Base-by-base conservation (phyloP, 2,329 filamentous ascomycete genomes). In the Neophaeococcomyces mojaviensis region DNA sequence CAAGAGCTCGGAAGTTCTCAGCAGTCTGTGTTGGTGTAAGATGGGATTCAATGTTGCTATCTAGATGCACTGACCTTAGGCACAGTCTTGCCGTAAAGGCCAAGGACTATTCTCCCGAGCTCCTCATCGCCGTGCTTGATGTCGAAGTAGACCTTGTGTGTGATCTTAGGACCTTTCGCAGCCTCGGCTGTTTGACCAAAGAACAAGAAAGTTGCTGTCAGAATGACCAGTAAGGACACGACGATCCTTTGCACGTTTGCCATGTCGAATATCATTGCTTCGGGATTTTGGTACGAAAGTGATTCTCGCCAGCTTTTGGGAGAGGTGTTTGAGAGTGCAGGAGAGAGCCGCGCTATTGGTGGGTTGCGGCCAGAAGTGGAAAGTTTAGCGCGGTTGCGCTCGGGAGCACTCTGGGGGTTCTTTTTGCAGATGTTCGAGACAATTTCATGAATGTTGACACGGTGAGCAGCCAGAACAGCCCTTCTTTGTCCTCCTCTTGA, bases 131-230 rank as follows among this genome's bases (percentile, higher is more conserved):
- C 79, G 63, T 82, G 76, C 55, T 75, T 68, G 48, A 83, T 78
- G 58, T 83, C 79, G 55, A 83, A 82, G 66, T 75, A 83, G 59
- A 83, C 78, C 76, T 73, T 95, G 76, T 86, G 76, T 60, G 89
- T 96, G 73, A 96, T 90, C 81, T 92, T 94, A 53, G 88, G 90
- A 38, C 92, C 90, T 73, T 90, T 88, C 56, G 74, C 74, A 45
- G 86, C 85, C 58, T 85, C 80, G 49, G 78, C 81, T 28, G 79
- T 77, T 68, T 88, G 82, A 57, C 84, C 76, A 64, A 94, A 81
- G 71, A 87, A 79, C 57, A 88, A 70, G 64, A 90, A 74, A 57
- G 77, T 76, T 59, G 89, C 73, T 59, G 86, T 82, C 59, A 94
- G 66, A 61, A 95, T 78, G 63, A 94, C 76, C 64, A 88, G 74